phyloP scores from a whole-genome alignment of 176 grass and related monocot genomes.

The Carex myosuroides region DNA sequence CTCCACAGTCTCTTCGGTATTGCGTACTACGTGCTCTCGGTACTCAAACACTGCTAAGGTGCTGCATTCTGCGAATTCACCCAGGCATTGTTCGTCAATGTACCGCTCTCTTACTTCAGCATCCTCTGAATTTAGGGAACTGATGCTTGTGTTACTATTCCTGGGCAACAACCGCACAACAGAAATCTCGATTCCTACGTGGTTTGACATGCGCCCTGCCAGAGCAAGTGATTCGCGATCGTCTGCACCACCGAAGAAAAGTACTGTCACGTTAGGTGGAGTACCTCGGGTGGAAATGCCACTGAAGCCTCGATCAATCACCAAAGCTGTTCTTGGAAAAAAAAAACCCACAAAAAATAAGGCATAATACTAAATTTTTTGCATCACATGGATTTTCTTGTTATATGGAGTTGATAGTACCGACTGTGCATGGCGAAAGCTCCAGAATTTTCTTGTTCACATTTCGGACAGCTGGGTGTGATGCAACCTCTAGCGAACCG shows the following conservation, averaged over 20 bases:
- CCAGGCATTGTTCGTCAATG: constrained; percentile 44
- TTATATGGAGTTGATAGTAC: background rate
- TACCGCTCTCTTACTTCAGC: constrained; percentile 40
- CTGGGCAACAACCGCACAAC: constrained; percentile 53
- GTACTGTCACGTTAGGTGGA: constrained; percentile 29
- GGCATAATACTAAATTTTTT: background rate
- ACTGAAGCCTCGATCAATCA: constrained; percentile 61
- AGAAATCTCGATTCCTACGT: constrained; percentile 30
- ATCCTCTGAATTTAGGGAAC: constrained; percentile 20
- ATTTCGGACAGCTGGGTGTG: constrained; percentile 40
- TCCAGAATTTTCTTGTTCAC: constrained; percentile 41
- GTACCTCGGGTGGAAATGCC: background rate
- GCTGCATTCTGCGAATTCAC: constrained; percentile 35
- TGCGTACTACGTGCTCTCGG: constrained; percentile 37
- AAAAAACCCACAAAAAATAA: background rate
- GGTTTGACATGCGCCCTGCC: constrained; percentile 40
- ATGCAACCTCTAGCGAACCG: constrained; percentile 39
- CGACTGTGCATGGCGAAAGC: constrained; percentile 60
- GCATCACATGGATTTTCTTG: background rate
- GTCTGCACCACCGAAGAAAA: constrained; percentile 72
- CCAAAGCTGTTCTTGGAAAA: constrained; percentile 14
- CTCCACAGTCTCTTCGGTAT: constrained; percentile 55
- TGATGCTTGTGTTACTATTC: background rate
- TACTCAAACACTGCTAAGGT: constrained; percentile 31
- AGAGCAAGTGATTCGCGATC: constrained; percentile 64